Evolutionary conservation across 441 rosid genomes (phyloP).

Genomic region (Pelargonium citronellum): DNA sequence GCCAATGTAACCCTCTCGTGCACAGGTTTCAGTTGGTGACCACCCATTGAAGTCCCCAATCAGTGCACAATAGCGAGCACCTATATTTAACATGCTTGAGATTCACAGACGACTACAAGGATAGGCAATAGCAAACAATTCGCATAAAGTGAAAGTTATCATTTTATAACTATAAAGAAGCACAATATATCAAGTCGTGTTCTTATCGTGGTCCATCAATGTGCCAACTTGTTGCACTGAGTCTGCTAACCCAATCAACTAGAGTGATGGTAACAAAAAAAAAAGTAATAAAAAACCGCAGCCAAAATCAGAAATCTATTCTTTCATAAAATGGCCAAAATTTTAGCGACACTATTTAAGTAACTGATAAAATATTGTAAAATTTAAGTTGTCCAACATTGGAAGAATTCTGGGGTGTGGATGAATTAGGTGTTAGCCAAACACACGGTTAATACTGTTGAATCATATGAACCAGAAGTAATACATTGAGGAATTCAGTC

Average conservation of each 20-base stretch:
- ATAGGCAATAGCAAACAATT: slow-evolving; percentile 4
- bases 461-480: slow-evolving; percentile 9
- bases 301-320: background rate
- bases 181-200: background rate
- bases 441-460: background rate
- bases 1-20: slow-evolving; percentile 82
- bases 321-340: slow-evolving; percentile 11
- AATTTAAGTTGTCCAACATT: background rate
- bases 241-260: background rate
- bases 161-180: background rate
- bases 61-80: slow-evolving; percentile 91
- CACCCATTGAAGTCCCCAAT: slow-evolving; percentile 92
- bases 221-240: background rate
- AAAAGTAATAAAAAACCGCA: background rate
- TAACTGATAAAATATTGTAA: background rate
- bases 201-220: background rate
- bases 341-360: background rate
- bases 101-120: slow-evolving; percentile 19
- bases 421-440: background rate
- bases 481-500: slow-evolving; percentile 14
- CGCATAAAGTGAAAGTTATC: background rate
- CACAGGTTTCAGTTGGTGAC: slow-evolving; percentile 80
- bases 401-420: background rate
- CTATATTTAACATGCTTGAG: slow-evolving; percentile 33
- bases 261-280: background rate